Conservation (phyloP, 2,329 filamentous ascomycete species). For the Penicillium brasilianum region DNA sequence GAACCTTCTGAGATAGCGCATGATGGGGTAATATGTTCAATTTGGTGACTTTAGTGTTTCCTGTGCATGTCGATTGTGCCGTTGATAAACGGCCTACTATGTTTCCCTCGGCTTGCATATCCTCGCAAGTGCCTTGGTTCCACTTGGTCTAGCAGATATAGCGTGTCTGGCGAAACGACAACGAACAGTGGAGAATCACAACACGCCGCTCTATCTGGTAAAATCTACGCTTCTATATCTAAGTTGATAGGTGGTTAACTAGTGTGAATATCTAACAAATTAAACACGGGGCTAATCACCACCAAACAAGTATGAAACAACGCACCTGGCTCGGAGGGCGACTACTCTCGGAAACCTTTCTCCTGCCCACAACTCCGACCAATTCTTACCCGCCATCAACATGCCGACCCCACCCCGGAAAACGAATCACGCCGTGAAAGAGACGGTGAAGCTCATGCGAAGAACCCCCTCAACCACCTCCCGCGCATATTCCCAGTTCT, state of each 20-base stretch:
- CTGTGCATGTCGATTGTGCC: not conserved
- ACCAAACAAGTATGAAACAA: not conserved
- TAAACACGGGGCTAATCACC: not conserved
- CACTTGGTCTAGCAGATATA: not conserved
- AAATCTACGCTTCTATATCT: no score
- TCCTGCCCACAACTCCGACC: not conserved
- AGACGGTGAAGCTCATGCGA: slow-evolving; percentile 3
- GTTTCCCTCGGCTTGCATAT: not conserved
- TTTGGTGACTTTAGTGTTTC: not conserved
- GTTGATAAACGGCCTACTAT: not conserved
- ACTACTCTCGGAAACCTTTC: not conserved
- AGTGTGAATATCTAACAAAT: not conserved
- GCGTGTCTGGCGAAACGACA: no score
- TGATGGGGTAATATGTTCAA: not conserved
- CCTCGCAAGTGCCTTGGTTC: not conserved
- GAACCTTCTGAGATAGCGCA: not conserved
- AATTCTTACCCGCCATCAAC: not conserved
- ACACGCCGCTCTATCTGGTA: not conserved
- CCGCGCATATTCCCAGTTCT: not conserved
- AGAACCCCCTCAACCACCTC: not conserved
- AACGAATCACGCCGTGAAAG: not conserved
- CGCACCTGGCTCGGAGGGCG: not conserved
- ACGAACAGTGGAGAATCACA: not conserved
- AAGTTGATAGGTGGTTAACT: no score
- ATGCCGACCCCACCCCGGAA: not conserved